Percentiles rank a stretch among this genome's conserved stretches.
Evolutionary conservation across 2,329 filamentous ascomycete species (phyloP).

Genomic region (Aspergillus sp.): DNA sequence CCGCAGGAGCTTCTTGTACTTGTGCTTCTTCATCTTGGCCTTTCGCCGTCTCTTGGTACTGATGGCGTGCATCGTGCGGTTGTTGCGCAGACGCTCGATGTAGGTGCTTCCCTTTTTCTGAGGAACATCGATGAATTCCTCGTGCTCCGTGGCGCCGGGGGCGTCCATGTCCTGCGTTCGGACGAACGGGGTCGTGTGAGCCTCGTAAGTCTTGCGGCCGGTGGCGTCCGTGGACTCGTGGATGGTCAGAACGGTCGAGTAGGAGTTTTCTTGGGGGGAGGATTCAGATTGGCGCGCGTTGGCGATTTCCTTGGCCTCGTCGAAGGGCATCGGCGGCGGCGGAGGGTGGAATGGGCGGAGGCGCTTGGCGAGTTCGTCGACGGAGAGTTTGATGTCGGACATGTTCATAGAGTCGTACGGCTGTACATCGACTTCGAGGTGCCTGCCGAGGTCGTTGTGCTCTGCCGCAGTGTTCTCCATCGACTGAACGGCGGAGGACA

Average conservation of each 20-base stretch:
- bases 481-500: conserved; percentile 44
- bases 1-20: conserved; percentile 99
- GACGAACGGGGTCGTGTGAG: conserved; percentile 46
- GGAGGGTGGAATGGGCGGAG: conserved; percentile 79
- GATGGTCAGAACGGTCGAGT: conserved; percentile 46
- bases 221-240: conserved; percentile 47
- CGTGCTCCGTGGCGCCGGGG: conserved; percentile 21
- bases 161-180: conserved; percentile 33
- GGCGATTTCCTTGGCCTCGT: conserved; percentile 31
- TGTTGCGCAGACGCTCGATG: conserved; percentile 59
- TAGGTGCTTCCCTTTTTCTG: conserved; percentile 43
- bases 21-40: conserved; percentile 99
- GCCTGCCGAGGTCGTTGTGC: conserved; percentile 27
- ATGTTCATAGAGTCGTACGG: conserved; percentile 44
- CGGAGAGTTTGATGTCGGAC: conserved; percentile 58
- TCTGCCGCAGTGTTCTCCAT: conserved; percentile 35
- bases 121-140: conserved; percentile 52
- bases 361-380: conserved; percentile 61
- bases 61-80: conserved; percentile 64
- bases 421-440: conserved; percentile 27
- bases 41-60: conserved; percentile 89
- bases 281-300: conserved; percentile 10
- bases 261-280: conserved; percentile 31
- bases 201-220: conserved; percentile 47
- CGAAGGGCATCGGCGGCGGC: conserved; percentile 63